Evolutionary conservation across 176 grass and related monocot genomes (phyloP).

Genomic region (Juncus effusus): DNA sequence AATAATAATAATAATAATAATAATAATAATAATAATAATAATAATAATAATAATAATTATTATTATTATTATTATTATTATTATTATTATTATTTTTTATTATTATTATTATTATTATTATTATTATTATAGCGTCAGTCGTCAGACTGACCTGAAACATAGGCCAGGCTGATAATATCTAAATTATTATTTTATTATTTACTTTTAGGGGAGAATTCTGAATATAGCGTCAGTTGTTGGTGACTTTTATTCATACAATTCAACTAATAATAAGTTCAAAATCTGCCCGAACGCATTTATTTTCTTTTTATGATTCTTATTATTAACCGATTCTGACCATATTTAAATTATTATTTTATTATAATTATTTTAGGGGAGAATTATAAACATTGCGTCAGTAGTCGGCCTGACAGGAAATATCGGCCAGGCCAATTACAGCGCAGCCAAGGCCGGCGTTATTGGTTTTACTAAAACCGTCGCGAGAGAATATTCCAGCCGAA

Average conservation of each 20-base stretch:
- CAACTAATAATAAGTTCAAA: no score
- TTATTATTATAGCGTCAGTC: no score
- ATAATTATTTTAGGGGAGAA: conserved; percentile 58
- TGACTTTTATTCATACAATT: conserved; percentile 22
- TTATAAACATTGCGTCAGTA: conserved; percentile 94
- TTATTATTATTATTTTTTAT: no score
- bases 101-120: no score
- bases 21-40: no score
- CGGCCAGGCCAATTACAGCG: conserved; percentile 96
- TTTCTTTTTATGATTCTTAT: conserved; percentile 13
- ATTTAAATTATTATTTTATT: not conserved
- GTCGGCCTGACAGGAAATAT: conserved; percentile 87
- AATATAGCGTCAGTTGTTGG: conserved; percentile 62
- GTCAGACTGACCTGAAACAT: no score
- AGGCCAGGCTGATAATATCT: no score
- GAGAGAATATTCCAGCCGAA: conserved; percentile 96
- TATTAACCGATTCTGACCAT: not conserved
- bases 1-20: no score
- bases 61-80: no score
- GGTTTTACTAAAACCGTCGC: conserved; percentile 95
- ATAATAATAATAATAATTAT: no score
- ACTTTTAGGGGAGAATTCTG: no score
- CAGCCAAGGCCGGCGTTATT: conserved; percentile 92
- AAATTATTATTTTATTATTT: no score
- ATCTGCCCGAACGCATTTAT: not conserved